phyloP scores from a whole-genome alignment of 2,329 filamentous ascomycete species.

The Paraphaeosphaeria minitans region DNA sequence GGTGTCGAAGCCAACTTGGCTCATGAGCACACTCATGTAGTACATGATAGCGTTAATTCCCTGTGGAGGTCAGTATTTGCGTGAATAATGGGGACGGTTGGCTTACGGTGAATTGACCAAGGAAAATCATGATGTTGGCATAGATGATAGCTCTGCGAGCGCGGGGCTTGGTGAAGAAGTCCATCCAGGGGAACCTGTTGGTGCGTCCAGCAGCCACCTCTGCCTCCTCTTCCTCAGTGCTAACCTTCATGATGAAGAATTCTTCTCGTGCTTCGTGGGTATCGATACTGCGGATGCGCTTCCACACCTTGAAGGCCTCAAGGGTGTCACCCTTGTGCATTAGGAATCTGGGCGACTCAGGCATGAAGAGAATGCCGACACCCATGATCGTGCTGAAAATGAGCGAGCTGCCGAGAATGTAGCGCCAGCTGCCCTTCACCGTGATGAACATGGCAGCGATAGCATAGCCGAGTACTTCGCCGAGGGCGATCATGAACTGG shows the following conservation, averaged over 20 bases:
- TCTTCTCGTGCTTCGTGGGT: constrained; percentile 66
- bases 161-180: constrained; percentile 73
- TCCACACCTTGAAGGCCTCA: constrained; percentile 72
- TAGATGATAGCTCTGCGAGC: constrained; percentile 62
- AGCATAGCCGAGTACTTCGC: constrained; percentile 74
- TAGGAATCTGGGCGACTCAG: constrained; percentile 70
- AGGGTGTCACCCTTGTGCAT: constrained; percentile 68
- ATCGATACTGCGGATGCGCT: constrained; percentile 68
- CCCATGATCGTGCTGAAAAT: constrained; percentile 70
- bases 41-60: constrained; percentile 71
- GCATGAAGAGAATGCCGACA: constrained; percentile 71
- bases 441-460: constrained; percentile 74
- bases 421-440: constrained; percentile 74
- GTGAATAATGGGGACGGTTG: neutral
- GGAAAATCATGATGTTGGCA: constrained; percentile 75
- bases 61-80: too few relatives aligned
- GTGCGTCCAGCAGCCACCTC: constrained; percentile 58
- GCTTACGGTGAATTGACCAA: constrained; percentile 66
- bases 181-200: constrained; percentile 69
- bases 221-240: constrained; percentile 60
- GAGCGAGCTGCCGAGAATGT: constrained; percentile 73
- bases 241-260: constrained; percentile 74
- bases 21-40: constrained; percentile 73
- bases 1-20: constrained; percentile 68
- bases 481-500: constrained; percentile 76